phyloP scores from a whole-genome alignment of 495 filamentous ascomycete species.

The Lepraria neglecta region DNA sequence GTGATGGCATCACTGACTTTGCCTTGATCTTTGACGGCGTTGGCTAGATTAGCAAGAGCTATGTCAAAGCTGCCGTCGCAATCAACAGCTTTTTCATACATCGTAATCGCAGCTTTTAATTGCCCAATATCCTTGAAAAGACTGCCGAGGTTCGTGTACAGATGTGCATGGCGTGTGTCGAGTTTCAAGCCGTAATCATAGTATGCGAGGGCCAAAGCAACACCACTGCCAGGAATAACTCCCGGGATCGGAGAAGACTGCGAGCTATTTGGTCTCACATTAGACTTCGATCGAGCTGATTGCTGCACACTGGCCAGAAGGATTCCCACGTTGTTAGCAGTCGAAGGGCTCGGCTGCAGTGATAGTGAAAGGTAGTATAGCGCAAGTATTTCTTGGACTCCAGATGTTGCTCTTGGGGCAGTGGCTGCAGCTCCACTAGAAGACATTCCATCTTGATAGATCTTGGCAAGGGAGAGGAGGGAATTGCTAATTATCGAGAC shows the following conservation, averaged over 20 bases:
- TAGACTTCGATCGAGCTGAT: slow-evolving; percentile 43
- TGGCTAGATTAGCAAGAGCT: slow-evolving; percentile 91
- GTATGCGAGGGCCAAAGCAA: slow-evolving; percentile 83
- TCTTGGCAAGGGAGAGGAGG: slow-evolving; percentile 89
- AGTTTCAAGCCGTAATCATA: slow-evolving; percentile 88
- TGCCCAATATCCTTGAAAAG: slow-evolving; percentile 96
- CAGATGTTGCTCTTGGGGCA: slow-evolving; percentile 55
- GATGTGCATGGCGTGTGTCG: slow-evolving; percentile 87
- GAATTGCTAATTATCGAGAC: slow-evolving; percentile 95
- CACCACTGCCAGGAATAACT: slow-evolving; percentile 75
- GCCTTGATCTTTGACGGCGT: slow-evolving; percentile 96
- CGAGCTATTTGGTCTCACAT: slow-evolving; percentile 33
- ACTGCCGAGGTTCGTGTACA: slow-evolving; percentile 95
- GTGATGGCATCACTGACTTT: slow-evolving; percentile 83
- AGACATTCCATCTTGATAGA: slow-evolving; percentile 95
- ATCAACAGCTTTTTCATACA: slow-evolving; percentile 92
- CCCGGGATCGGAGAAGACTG: slow-evolving; percentile 61
- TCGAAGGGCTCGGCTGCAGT: slow-evolving; percentile 91
- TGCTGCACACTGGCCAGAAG: slow-evolving; percentile 91
- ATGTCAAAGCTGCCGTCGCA: slow-evolving; percentile 95
- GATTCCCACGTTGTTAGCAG: slow-evolving; percentile 97
- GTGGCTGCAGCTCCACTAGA: slow-evolving; percentile 61
- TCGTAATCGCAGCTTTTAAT: slow-evolving; percentile 80
- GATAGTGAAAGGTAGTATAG: slow-evolving; percentile 96
- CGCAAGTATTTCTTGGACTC: slow-evolving; percentile 87